phyloP scores from a whole-genome alignment of 2,329 filamentous ascomycete species.

The Colletotrichum simmondsii region DNA sequence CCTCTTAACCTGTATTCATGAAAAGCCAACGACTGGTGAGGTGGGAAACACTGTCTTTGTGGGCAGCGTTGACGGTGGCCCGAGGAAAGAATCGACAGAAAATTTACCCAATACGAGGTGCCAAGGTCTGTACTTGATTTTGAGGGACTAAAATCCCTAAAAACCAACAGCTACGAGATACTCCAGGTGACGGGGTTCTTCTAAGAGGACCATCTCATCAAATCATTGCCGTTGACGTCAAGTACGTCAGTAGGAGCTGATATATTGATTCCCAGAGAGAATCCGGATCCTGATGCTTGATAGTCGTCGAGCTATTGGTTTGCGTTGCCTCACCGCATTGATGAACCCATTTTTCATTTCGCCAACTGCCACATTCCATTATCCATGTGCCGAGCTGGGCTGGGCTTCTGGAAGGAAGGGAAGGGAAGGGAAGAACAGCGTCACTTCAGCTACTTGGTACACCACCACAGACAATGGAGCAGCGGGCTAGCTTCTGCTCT shows the following conservation, averaged over 20 bases:
- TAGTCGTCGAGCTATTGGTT: background rate
- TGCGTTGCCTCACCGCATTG: constrained; percentile 19
- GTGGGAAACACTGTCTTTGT: background rate
- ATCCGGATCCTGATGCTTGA: background rate
- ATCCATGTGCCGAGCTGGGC: background rate
- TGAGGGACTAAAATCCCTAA: background rate
- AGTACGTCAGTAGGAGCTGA: background rate
- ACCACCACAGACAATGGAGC: background rate
- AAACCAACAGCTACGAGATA: background rate
- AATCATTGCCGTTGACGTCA: background rate
- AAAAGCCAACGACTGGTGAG: background rate
- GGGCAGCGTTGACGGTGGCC: background rate
- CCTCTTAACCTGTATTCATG: background rate
- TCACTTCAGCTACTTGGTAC: background rate
- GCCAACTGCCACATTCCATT: background rate
- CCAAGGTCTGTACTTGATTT: background rate
- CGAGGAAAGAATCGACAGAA: background rate
- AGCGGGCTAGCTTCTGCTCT: background rate
- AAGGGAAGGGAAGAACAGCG: background rate
- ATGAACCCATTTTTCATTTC: constrained; percentile 26
- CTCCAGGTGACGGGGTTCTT: background rate
- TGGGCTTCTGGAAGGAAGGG: background rate
- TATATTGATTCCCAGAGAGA: background rate
- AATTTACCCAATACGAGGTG: background rate
- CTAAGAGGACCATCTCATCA: background rate